phyloP scores from a whole-genome alignment of 768 basidiomycete genomes.

The Hortiboletus campestris region DNA sequence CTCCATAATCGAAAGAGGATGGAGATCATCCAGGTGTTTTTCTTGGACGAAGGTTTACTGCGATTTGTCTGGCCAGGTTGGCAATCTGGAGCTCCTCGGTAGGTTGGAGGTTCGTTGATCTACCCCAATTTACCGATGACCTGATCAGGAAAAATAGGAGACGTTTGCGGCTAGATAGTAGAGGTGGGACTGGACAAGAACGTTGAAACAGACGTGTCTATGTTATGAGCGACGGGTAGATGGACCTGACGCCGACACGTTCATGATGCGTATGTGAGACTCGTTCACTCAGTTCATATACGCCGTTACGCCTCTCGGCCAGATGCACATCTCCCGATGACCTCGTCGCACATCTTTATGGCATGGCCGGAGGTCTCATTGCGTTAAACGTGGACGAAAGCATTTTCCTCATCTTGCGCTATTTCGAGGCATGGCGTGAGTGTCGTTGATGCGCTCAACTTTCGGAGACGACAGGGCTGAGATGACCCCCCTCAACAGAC shows the following conservation, averaged over 20 bases:
- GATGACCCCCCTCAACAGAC: no score
- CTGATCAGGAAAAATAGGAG: slow-evolving; percentile 54
- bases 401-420: slow-evolving; percentile 85
- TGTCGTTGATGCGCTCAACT: no score
- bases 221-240: slow-evolving; percentile 40
- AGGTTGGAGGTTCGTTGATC: slow-evolving; percentile 14
- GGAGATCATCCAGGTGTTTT: slow-evolving; percentile 71
- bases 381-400: slow-evolving; percentile 92
- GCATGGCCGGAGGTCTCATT: slow-evolving; percentile 74
- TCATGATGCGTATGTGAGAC: slow-evolving; percentile 54
- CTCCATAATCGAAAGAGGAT: slow-evolving; percentile 66
- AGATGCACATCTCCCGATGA: slow-evolving; percentile 71
- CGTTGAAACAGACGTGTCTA: background rate
- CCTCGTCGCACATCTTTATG: slow-evolving; percentile 82
- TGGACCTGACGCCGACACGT: slow-evolving; percentile 46
- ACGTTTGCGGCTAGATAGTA: slow-evolving; percentile 57
- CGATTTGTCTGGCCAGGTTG: slow-evolving; percentile 64
- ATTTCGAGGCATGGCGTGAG: slow-evolving; percentile 76
- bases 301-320: slow-evolving; percentile 61
- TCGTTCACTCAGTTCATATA: slow-evolving; percentile 70
- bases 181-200: slow-evolving; percentile 41
- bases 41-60: slow-evolving; percentile 81
- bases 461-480: no score
- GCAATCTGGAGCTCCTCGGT: slow-evolving; percentile 65
- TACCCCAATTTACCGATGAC: slow-evolving; percentile 1